These are phyloP conservation scores for Sambucus nigra DNA, from an alignment of 129 eudicot genomes.

Conservation along the genomic window DNA sequence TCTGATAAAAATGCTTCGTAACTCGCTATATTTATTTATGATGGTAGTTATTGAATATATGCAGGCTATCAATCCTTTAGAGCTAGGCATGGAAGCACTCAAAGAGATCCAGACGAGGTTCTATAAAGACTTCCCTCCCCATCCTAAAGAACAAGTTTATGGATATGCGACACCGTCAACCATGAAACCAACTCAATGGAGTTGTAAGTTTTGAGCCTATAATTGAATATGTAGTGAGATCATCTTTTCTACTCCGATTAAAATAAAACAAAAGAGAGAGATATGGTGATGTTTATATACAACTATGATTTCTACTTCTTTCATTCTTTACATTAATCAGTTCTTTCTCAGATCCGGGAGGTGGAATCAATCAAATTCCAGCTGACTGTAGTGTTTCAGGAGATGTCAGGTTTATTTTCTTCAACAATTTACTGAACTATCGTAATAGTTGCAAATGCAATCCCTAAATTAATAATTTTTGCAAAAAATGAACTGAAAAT, in stretches of 20 bases:
- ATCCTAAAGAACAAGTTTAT: slow-evolving; percentile 66
- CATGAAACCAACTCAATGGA: slow-evolving; percentile 94
- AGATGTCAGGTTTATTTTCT: slow-evolving; percentile 62
- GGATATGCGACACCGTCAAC: slow-evolving; percentile 93
- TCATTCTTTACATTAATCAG: not conserved
- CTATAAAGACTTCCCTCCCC: slow-evolving; percentile 84
- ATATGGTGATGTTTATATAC: not conserved
- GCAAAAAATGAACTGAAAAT: no score
- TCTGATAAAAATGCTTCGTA: not conserved
- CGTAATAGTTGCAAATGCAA: no score
- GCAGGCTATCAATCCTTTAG: slow-evolving; percentile 88
- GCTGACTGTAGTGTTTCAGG: slow-evolving; percentile 73
- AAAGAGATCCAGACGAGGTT: slow-evolving; percentile 76
- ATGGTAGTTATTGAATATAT: slow-evolving; percentile 1
- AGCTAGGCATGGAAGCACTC: slow-evolving; percentile 84
- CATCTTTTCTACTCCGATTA: no score
- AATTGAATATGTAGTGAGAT: no score
- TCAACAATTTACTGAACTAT: no score
- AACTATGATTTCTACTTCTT: not conserved
- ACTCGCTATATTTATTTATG: not conserved
- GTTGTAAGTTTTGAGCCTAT: slow-evolving; percentile 45
- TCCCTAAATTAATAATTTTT: no score
- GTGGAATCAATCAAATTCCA: slow-evolving; percentile 93
- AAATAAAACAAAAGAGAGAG: not conserved
- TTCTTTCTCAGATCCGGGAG: slow-evolving; percentile 69